Conservation (phyloP, 768 basidiomycete genomes). For the Amanita pallidorosea region DNA sequence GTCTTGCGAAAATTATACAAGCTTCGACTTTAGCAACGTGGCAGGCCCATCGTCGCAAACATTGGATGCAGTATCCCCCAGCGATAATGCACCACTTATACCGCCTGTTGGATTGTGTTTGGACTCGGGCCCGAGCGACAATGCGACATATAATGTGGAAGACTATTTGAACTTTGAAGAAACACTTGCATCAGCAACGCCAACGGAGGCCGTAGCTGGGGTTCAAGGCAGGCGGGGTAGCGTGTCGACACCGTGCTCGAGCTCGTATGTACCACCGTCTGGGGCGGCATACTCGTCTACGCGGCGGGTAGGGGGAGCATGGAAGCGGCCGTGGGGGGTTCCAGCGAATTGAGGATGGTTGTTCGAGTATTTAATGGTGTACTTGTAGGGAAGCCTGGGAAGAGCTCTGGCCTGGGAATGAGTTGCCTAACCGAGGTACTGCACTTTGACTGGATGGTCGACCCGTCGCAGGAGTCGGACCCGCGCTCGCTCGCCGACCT, state of each 20-base stretch:
- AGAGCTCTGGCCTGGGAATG: not conserved
- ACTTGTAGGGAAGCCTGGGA: not conserved
- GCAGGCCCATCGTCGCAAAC: conserved; percentile 7
- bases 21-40: conserved; percentile 9
- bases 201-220: conserved; percentile 6
- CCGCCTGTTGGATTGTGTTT: not conserved
- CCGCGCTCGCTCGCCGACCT: conserved; percentile 41
- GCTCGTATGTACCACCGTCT: conserved; percentile 40
- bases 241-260: conserved; percentile 10
- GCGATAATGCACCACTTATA: conserved; percentile 13
- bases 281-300: conserved; percentile 39
- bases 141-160: conserved; percentile 19
- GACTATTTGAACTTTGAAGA: conserved; percentile 27
- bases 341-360: conserved; percentile 10
- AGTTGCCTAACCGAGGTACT: not conserved
- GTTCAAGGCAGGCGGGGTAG: conserved; percentile 9
- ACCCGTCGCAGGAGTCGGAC: conserved; percentile 20
- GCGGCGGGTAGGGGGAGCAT: conserved; percentile 45
- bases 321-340: conserved; percentile 26
- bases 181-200: not conserved
- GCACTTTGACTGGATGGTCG: conserved; percentile 21
- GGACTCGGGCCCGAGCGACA: conserved; percentile 4
- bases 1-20: conserved; percentile 12
- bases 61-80: conserved; percentile 2
- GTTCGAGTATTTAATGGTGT: not conserved